Conservation (phyloP, 352 stramenopile species). For the Globisporangium nagaii region DNA sequence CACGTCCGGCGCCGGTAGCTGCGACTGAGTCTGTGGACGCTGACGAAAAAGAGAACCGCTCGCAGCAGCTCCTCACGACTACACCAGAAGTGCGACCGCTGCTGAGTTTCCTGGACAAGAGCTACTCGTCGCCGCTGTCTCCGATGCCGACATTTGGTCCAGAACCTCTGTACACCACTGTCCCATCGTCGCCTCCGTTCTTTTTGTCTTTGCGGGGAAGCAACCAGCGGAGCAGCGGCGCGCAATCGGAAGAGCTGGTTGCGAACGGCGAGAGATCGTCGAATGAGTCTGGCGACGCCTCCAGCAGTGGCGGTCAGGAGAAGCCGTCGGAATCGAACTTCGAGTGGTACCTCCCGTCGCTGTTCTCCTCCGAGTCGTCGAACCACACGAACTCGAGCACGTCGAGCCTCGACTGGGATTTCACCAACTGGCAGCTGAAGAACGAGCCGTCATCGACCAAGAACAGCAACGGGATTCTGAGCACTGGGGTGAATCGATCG, state of each 20-base stretch:
- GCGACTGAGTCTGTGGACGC: not conserved
- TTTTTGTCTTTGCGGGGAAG: conserved; percentile 38
- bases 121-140: conserved; percentile 21
- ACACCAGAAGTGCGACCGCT: conserved; percentile 20
- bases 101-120: conserved; percentile 35
- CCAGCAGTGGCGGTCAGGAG: conserved; percentile 11
- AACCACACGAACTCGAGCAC: conserved; percentile 38
- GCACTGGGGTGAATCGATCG: not conserved
- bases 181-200: conserved; percentile 23
- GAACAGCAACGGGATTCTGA: conserved; percentile 1
- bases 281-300: not conserved
- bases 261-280: conserved; percentile 17
- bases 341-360: conserved; percentile 69
- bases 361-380: conserved; percentile 70
- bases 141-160: conserved; percentile 33
- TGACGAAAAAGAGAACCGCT: conserved; percentile 1
- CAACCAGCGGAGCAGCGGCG: conserved; percentile 3
- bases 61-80: conserved; percentile 14
- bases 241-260: conserved; percentile 13
- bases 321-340: conserved; percentile 40
- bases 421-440: conserved; percentile 45
- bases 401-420: conserved; percentile 77
- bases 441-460: conserved; percentile 3
- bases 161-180: conserved; percentile 39
- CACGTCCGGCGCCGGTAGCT: not conserved